These are phyloP conservation scores for Aspergillus hortae DNA, from an alignment of 2,329 filamentous ascomycete genomes.

Conservation along the genomic window DNA sequence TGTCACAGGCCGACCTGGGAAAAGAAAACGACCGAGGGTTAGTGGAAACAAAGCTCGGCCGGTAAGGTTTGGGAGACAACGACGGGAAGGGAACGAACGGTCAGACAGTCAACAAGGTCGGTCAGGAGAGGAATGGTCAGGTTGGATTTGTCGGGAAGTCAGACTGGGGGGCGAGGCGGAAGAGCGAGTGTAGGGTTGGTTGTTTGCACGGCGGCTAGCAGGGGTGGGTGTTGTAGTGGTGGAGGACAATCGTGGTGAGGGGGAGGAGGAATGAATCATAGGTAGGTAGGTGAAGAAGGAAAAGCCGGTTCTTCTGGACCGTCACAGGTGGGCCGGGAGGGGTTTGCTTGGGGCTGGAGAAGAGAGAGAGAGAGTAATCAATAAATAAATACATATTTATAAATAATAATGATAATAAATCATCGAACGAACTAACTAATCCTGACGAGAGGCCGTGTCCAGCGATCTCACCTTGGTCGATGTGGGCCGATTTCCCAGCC, in stretches of 20 bases:
- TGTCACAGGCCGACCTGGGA: background rate
- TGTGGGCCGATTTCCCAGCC: too few relatives aligned
- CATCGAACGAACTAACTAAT: background rate
- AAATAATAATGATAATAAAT: background rate
- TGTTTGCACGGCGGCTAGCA: background rate
- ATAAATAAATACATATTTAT: background rate
- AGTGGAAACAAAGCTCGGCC: background rate
- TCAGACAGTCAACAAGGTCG: background rate
- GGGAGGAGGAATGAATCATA: conserved; percentile 5
- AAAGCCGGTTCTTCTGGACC: background rate
- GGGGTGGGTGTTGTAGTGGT: conserved; percentile 17
- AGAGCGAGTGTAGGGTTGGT: background rate
- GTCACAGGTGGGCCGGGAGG: conserved; percentile 20
- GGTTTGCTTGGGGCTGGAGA: conserved; percentile 14
- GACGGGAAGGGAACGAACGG: background rate
- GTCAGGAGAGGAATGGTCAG: background rate
- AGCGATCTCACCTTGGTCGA: too few relatives aligned
- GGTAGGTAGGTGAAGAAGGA: background rate
- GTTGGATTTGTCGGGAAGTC: background rate
- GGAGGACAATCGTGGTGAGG: conserved; percentile 4
- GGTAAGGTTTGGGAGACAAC: background rate
- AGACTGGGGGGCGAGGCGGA: background rate
- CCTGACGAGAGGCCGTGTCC: background rate
- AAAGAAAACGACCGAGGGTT: conserved; percentile 1
- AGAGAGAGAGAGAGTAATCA: conserved; percentile 9